Percentiles rank a stretch among this genome's conserved stretches.
Evolutionary conservation across 2,329 filamentous ascomycete genomes (phyloP).

Genomic region (Diaporthe citriasiana): DNA sequence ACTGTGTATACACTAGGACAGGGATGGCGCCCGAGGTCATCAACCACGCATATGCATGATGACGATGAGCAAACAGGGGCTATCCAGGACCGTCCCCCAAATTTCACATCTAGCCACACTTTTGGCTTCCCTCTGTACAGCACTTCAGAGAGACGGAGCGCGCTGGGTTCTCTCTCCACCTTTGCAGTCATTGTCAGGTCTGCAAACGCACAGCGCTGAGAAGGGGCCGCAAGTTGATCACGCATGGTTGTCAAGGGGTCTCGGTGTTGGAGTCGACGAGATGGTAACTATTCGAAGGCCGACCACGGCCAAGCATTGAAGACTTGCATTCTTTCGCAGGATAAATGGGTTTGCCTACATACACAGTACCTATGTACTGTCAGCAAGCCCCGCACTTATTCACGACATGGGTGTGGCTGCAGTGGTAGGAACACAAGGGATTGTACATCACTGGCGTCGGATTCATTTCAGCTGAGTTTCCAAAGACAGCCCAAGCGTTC

Average conservation of each 20-base stretch:
- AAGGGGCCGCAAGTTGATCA: no score
- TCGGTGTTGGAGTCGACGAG: not conserved
- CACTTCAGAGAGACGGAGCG: not conserved
- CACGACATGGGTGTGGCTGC: not conserved
- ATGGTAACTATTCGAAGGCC: not conserved
- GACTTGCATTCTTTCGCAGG: not conserved
- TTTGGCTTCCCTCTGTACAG: not conserved
- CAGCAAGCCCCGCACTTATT: not conserved
- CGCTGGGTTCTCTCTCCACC: not conserved
- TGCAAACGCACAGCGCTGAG: not conserved
- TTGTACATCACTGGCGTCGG: not conserved
- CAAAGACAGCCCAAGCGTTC: not conserved
- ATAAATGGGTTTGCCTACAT: no score
- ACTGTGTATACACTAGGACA: not conserved
- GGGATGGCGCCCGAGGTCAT: not conserved
- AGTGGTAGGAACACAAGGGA: not conserved
- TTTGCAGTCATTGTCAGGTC: not conserved
- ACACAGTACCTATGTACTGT: no score
- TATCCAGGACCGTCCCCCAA: not conserved
- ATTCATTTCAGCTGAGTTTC: not conserved
- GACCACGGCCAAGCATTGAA: not conserved
- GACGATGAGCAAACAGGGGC: not conserved
- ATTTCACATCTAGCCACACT: not conserved
- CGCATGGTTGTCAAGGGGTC: not conserved
- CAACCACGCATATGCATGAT: conserved; percentile 18